Evolutionary conservation across 2,329 filamentous ascomycete species (phyloP), one percentile per base, ranked within the genome.

Genomic region (Xylaria sp.): DNA sequence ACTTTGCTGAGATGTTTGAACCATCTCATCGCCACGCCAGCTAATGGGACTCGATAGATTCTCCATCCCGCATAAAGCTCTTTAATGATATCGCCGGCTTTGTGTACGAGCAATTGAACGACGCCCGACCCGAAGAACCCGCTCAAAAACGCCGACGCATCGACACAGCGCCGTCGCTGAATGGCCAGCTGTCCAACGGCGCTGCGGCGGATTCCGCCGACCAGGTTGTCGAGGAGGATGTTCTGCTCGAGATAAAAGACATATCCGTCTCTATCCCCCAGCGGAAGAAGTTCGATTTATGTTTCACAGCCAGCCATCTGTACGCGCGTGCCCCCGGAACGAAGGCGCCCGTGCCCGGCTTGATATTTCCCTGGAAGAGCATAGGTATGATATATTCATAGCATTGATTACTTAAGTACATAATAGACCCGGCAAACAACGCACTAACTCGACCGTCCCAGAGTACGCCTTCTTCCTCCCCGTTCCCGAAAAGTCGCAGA

Each of bases 231-330:
- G 75, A 78, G 5, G 85, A 88, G 67, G 69, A 78, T 6, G 75
- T 88, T 0, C 74, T 88, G 25, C 77, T 89, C 17, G 84, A 84
- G 65, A 79, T 90, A 61, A 87, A 87, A 73, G 87, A 89, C 44
- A 86, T 90, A 19, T 90, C 87, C 0, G 80, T 90, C n/a, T 84
- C 86, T 0, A 80, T 89, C 3, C 88, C 88, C 0, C 85, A 87
- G 75, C 80, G 88, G 64, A 90, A 90, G 76, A 90, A 90, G 74
- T 86, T 86, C 67, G 85, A 87, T 65, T 73, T 90, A 8, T 87
- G 85, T 73, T 84, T 90, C 64, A 90, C 87, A 2, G 75, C 80
- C 5, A 80, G 81, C 62, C 84, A 85, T 65, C 69, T 89, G 33
- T 89, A 88, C 64, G 86, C 85, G 13, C 80, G 83, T 35, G 77